Evolutionary conservation across 2,329 filamentous ascomycete species (phyloP), one percentile per base, ranked within the genome.

Genomic region (Fusarium sp.): DNA sequence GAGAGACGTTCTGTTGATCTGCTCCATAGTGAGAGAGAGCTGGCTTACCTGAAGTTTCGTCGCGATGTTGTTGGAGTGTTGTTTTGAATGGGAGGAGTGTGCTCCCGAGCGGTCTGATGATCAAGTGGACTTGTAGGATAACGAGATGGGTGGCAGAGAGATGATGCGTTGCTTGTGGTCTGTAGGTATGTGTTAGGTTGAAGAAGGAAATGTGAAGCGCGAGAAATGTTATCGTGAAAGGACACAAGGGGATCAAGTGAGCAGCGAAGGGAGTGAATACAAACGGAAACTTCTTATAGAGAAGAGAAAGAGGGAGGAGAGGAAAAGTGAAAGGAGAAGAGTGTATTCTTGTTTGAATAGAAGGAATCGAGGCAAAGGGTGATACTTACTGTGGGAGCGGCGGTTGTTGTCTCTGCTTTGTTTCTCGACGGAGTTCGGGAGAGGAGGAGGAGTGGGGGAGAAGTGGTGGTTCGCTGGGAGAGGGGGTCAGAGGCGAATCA

Each of bases 41-140:
- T 34, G 6, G 42, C 25, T 55, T 46, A 68, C 67, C 63, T 55
- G 23, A 25, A 10, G 57, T 27, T 34, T 27, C n/a, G 49, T 27
- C 25, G 25, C 25, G 45, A 27, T n/a, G 25, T n/a, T 14, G n/a
- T 46, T 14, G 30, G 49, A 43, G 21, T 27, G 48, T 20, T 51
- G 34, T 42, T 27, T 41, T 20, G 49, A 18, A 11, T 21, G 20
- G 8, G 9, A 51, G 25, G 18, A 18, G 25, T 28, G 18, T 47
- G 14, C 23, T 14, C 34, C 7, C 34, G 23, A 28, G 21, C 34
- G 34, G 23, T 14, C 9, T 34, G 20, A 41, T 14, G 18, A 51
- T 34, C n/a, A 51, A 37, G 23, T 28, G 34, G 20, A 25, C 49
- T 20, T 51, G n/a, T 28, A 27, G 18, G 13, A 20, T 9, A 25